phyloP scores from a whole-genome alignment of 768 basidiomycete genomes.

The Hericium rajendrae region DNA sequence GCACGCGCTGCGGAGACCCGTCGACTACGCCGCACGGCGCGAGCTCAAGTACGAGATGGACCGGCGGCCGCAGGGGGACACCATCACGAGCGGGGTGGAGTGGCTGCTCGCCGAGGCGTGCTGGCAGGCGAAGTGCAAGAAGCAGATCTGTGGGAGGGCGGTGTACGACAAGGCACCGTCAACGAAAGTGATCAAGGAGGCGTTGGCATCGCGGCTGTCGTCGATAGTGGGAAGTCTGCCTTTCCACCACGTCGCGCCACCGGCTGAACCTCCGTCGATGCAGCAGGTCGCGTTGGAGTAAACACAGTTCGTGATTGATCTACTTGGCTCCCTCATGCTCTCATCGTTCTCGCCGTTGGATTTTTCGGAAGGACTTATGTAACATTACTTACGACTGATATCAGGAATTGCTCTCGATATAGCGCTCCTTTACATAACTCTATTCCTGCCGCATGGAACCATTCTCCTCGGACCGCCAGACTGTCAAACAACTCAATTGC shows the following conservation, averaged over 20 bases:
- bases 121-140: constrained; percentile 48
- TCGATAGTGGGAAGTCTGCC: constrained; percentile 19
- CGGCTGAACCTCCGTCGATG: no score
- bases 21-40: constrained; percentile 55
- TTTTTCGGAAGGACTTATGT: no score
- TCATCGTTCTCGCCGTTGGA: no score
- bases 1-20: constrained; percentile 39
- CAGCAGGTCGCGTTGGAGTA: no score
- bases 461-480: no score
- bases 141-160: constrained; percentile 32
- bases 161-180: constrained; percentile 51
- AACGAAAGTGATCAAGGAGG: constrained; percentile 42
- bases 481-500: no score
- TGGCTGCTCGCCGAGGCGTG: constrained; percentile 55
- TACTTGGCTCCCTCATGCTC: no score
- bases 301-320: no score
- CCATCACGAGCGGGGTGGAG: constrained; percentile 42
- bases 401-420: no score
- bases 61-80: constrained; percentile 47
- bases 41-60: constrained; percentile 63
- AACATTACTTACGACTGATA: no score
- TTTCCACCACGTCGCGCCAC: background rate
- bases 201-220: constrained; percentile 40
- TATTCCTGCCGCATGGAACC: no score
- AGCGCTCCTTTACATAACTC: no score